These are phyloP conservation scores for Phlegmacium glaucopus DNA, from an alignment of 768 basidiomycete genomes.

Conservation along the genomic window DNA sequence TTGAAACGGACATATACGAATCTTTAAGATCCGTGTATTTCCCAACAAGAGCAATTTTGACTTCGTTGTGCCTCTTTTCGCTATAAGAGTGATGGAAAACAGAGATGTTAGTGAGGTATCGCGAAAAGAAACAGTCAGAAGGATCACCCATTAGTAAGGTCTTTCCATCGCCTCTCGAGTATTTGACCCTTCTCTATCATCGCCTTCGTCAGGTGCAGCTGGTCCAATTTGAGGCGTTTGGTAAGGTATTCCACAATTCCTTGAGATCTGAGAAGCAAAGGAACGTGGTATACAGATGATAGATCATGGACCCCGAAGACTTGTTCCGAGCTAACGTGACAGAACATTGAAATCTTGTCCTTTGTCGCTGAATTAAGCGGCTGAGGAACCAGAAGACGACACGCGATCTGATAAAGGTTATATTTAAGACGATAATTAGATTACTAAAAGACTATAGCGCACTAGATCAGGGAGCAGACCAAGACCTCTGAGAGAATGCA, in stretches of 20 bases:
- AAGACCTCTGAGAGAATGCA: slow-evolving; percentile 88
- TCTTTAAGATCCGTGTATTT: slow-evolving; percentile 98
- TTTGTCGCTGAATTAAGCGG: slow-evolving; percentile 85
- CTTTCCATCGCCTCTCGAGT: slow-evolving; percentile 76
- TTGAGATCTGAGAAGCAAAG: slow-evolving; percentile 86
- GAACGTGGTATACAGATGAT: slow-evolving; percentile 95
- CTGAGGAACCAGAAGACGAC: slow-evolving; percentile 77
- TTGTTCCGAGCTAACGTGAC: slow-evolving; percentile 86
- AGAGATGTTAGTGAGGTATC: slow-evolving; percentile 3
- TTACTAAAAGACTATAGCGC: slow-evolving; percentile 24
- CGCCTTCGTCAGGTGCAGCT: slow-evolving; percentile 34
- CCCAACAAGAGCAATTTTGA: slow-evolving; percentile 88
- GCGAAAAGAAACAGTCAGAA: slow-evolving; percentile 3
- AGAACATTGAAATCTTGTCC: slow-evolving; percentile 98
- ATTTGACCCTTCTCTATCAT: slow-evolving; percentile 60
- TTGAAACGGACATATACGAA: slow-evolving; percentile 97
- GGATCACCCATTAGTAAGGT: slow-evolving; percentile 73
- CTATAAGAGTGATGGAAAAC: slow-evolving; percentile 69
- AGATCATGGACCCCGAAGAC: slow-evolving; percentile 97
- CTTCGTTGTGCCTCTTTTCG: slow-evolving; percentile 87
- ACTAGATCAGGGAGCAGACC: slow-evolving; percentile 93
- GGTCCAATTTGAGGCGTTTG: slow-evolving; percentile 74
- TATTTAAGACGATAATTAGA: neutral
- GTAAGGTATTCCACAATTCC: slow-evolving; percentile 85
- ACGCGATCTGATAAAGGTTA: slow-evolving; percentile 69